Evolutionary conservation across 2,329 filamentous ascomycete genomes (phyloP).

Genomic region (Cladosporium austrohemisphaericum): DNA sequence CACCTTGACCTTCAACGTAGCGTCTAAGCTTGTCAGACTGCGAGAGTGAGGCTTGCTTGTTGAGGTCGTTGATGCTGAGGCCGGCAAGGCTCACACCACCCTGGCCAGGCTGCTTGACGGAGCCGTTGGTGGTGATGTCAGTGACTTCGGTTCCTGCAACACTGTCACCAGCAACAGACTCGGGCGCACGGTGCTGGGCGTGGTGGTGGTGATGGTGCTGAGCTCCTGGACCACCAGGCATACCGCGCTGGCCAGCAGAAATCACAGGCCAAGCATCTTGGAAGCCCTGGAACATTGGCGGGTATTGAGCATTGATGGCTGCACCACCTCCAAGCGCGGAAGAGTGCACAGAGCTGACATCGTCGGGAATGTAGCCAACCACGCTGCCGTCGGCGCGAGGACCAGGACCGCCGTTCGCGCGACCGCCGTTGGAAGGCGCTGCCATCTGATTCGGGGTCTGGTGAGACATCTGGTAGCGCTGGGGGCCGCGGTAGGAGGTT

Average conservation of each 20-base stretch:
- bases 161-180: conserved; percentile 83
- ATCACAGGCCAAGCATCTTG: conserved; percentile 85
- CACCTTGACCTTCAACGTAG: conserved; percentile 67
- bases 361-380: conserved; percentile 92
- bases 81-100: conserved; percentile 86
- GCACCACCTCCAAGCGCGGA: conserved; percentile 84
- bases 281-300: conserved; percentile 93
- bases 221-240: conserved; percentile 38
- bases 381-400: conserved; percentile 70
- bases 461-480: conserved; percentile 79
- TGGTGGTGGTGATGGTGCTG: conserved; percentile 14
- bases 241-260: conserved; percentile 49
- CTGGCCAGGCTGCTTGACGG: conserved; percentile 59
- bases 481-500: conserved; percentile 83
- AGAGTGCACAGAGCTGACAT: conserved; percentile 94
- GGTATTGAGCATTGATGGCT: conserved; percentile 58
- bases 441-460: conserved; percentile 61
- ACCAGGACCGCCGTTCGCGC: conserved; percentile 41
- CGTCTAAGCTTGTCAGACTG: conserved; percentile 90
- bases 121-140: conserved; percentile 73
- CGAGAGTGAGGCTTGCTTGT: conserved; percentile 69
- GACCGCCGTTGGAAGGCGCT: conserved; percentile 51
- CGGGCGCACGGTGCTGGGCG: conserved; percentile 24
- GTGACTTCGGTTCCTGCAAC: conserved; percentile 88
- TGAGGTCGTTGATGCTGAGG: conserved; percentile 67